Evolutionary conservation across 2,329 filamentous ascomycete species (phyloP).

Genomic region (Didymella segeticola): DNA sequence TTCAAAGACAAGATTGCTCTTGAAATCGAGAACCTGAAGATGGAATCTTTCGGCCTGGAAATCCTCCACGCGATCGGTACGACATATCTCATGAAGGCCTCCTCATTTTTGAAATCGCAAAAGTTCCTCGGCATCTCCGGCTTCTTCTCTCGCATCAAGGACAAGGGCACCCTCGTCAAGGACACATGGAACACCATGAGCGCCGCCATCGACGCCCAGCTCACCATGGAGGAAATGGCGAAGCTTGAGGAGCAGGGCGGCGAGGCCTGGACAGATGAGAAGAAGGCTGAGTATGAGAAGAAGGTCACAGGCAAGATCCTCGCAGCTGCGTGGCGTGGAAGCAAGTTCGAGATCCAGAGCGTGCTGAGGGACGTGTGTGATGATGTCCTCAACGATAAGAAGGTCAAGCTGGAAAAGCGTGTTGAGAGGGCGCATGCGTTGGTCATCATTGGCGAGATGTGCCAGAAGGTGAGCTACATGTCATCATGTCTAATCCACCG

Average conservation of each 20-base stretch:
- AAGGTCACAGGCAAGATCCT: conserved; percentile 97
- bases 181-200: conserved; percentile 98
- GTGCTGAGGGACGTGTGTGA: conserved; percentile 96
- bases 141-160: conserved; percentile 92
- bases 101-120: conserved; percentile 87
- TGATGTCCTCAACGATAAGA: conserved; percentile 78
- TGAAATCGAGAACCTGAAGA: conserved; percentile 97
- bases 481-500: too few relatives aligned
- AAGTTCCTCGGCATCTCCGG: conserved; percentile 96
- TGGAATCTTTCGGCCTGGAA: conserved; percentile 97
- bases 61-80: conserved; percentile 94
- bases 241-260: conserved; percentile 93
- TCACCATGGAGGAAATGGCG: conserved; percentile 99
- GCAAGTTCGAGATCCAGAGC: conserved; percentile 97
- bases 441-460: conserved; percentile 87
- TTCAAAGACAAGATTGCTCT: conserved; percentile 95
- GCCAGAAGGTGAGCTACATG: conserved; percentile 71
- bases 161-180: conserved; percentile 96
- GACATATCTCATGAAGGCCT: conserved; percentile 88
- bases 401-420: conserved; percentile 81
- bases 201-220: conserved; percentile 94
- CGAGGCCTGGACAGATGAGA: conserved; percentile 98
- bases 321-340: conserved; percentile 93
- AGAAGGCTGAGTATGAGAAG: conserved; percentile 92
- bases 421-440: conserved; percentile 90